A percentile compares a stretch with the other conserved stretches of the same genome.
phyloP scores from a whole-genome alignment of 2,329 filamentous ascomycete species.

The Botrytis deweyae region DNA sequence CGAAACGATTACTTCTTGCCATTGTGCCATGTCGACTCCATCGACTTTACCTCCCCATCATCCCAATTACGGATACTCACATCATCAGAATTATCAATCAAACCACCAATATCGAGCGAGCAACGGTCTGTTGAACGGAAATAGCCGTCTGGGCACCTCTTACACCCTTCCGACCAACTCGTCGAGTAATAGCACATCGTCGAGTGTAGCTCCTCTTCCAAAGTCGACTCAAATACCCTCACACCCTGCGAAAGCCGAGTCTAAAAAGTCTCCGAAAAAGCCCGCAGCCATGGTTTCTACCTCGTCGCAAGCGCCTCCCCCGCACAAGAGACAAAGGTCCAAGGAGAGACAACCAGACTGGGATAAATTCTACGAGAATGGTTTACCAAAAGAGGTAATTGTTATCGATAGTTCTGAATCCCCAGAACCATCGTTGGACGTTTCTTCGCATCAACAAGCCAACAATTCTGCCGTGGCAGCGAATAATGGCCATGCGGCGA shows the following conservation, averaged over 20 bases:
- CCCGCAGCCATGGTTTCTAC: conserved; percentile 40
- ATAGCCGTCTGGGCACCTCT: conserved; percentile 36
- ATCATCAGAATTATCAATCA: conserved; percentile 55
- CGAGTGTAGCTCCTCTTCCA: conserved; percentile 32
- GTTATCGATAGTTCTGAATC: conserved; percentile 72
- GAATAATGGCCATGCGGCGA: conserved; percentile 65
- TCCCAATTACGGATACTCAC: conserved; percentile 61
- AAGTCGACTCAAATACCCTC: conserved; percentile 30
- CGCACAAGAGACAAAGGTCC: conserved; percentile 42
- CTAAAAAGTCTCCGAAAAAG: conserved; percentile 35
- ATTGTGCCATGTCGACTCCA: conserved; percentile 70
- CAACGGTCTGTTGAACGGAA: conserved; percentile 39
- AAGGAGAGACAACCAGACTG: conserved; percentile 66
- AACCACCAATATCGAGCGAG: conserved; percentile 53
- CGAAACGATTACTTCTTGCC: conserved; percentile 26
- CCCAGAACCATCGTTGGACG: conserved; percentile 41
- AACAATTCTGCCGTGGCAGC: conserved; percentile 35
- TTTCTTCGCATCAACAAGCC: conserved; percentile 43
- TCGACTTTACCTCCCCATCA: conserved; percentile 71
- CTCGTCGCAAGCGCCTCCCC: conserved; percentile 37
- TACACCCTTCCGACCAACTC: conserved; percentile 38
- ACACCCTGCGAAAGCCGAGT: conserved; percentile 19
- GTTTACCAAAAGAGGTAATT: conserved; percentile 80
- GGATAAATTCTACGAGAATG: conserved; percentile 79
- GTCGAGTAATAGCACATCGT: conserved; percentile 35